Base-by-base conservation (phyloP, 2,329 filamentous ascomycete genomes). In the Pseudocercospora crystallina region DNA sequence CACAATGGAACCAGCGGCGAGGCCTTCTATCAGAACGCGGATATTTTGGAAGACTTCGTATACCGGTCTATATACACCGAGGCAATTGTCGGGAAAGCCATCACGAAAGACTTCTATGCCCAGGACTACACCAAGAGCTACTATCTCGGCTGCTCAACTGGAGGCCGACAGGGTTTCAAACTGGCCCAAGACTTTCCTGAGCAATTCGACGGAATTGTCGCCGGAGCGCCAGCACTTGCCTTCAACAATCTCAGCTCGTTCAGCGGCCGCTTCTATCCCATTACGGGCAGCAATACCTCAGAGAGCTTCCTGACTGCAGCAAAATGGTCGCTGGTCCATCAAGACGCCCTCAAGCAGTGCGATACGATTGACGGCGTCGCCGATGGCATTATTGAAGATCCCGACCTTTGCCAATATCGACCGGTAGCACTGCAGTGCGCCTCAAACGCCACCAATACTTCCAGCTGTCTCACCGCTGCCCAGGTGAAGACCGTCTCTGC, bases 21-120 rank as follows among this genome's bases (percentile, higher is more conserved):
- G 17, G 66, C 74, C 0, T 79, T 80, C 55, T 72, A 74, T 43
- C 66, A 73, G 13, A 74, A 76, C 15, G 62, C 70, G 0, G 74
- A 75, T 13, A 68, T 77, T 8, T 58, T 79, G 1, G 67, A 70
- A 32, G 77, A 80, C 53, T 80, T 77, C 55, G 74, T 73, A 8
- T 78, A 73, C 34, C 49, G 61, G 8, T 57, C 54, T 20, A 35
- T 65, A 12, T 60, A 63, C 47, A 63, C 61, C n/a, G 63, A 61
- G 34, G 62, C 62, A 5, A 51, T 65, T 11, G 53, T 65, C 10
- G 65, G 62, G 30, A 68, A 70, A 54, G 57, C 59, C 13, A 43
- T 69, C 31, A 60, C 62, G 10, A 53, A 64, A 13, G 52, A 49
- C 3, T 74, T 70, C 59, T 75, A 75, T 32, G 58, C 59, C 5